A percentile compares a stretch with the other conserved stretches of the same genome.
phyloP scores from a whole-genome alignment of 345 rosid genomes.

The Salix brachista region DNA sequence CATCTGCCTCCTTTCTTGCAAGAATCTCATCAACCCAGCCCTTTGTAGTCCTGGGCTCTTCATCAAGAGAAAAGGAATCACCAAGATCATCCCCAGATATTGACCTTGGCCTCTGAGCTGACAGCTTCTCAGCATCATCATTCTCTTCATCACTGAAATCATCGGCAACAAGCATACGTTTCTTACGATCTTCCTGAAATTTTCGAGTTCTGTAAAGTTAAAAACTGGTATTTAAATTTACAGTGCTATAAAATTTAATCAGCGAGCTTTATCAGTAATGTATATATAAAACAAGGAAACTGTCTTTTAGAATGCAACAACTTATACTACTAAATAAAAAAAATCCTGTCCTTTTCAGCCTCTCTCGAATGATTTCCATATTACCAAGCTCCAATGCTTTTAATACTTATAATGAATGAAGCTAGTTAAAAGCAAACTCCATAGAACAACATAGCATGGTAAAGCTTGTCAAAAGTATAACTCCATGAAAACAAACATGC shows the following conservation, averaged over 20 bases:
- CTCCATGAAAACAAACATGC: background rate
- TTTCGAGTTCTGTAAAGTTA: background rate
- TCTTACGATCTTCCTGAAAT: constrained; percentile 74
- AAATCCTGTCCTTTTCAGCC: no score
- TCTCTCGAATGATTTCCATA: no score
- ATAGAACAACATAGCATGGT: background rate
- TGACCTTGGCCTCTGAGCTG: constrained; percentile 34
- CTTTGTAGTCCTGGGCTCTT: constrained; percentile 43
- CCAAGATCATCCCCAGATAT: constrained; percentile 90
- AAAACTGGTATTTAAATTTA: background rate
- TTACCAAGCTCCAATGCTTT: no score
- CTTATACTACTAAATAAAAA: no score
- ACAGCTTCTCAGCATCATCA: constrained; percentile 43
- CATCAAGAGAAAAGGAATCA: constrained; percentile 71
- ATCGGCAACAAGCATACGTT: constrained; percentile 71
- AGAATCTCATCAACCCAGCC: constrained; percentile 92
- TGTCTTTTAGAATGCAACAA: background rate
- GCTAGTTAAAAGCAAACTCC: background rate
- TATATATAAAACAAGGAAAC: background rate
- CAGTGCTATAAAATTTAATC: background rate
- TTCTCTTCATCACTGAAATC: constrained; percentile 74
- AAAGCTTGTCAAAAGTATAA: no score
- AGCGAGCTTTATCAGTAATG: background rate
- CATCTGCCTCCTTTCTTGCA: constrained; percentile 48
- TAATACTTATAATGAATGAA: no score